Percentiles rank a stretch among this genome's conserved stretches.
These are phyloP conservation scores for Podaxis carcinomalis DNA, from an alignment of 768 basidiomycete genomes.

Conservation along the genomic window DNA sequence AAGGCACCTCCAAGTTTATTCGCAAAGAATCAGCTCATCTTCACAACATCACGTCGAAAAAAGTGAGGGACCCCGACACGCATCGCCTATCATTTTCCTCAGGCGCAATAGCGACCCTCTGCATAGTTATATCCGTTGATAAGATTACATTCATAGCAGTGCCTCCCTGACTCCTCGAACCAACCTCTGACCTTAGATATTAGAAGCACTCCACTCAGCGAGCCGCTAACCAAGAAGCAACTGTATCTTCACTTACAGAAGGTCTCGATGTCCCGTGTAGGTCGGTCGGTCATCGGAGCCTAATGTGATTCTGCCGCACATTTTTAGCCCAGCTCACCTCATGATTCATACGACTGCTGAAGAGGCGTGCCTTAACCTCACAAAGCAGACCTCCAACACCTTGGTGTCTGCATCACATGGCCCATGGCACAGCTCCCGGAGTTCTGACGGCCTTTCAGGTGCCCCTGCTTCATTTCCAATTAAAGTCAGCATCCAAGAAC, in stretches of 20 bases:
- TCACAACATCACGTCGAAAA: not conserved
- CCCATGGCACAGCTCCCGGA: conserved; percentile 4
- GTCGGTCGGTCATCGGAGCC: conserved; percentile 8
- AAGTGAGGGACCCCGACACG: not conserved
- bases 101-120: not conserved
- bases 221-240: not conserved
- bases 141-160: not conserved
- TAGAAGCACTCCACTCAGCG: not conserved
- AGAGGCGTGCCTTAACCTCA: not conserved
- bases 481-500: not conserved
- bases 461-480: conserved; percentile 1
- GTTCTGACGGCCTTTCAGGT: not conserved
- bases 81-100: not conserved
- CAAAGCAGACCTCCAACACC: not conserved
- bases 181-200: not conserved
- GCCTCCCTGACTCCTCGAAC: not conserved
- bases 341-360: not conserved
- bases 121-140: not conserved
- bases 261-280: conserved; percentile 3
- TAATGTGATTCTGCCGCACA: not conserved
- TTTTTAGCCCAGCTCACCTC: not conserved
- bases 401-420: not conserved
- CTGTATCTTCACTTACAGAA: not conserved
- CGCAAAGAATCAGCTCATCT: not conserved
- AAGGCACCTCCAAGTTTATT: not conserved